Evolutionary conservation across 495 filamentous ascomycete genomes (phyloP), one percentile per base, ranked within the genome.

Genomic region (Parathielavia hyrcaniae): DNA sequence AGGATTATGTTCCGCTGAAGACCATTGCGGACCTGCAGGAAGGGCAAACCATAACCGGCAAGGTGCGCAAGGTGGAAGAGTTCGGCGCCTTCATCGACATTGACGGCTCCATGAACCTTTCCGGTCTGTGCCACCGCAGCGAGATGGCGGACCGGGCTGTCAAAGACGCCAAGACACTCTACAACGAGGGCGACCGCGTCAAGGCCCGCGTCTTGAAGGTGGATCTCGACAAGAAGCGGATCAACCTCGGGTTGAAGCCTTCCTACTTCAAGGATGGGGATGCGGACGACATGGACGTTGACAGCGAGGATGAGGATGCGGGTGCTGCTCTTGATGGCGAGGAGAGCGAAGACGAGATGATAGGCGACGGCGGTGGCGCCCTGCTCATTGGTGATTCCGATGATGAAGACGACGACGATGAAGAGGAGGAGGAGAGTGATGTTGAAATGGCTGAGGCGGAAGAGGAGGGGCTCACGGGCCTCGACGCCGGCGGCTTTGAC

Each of bases 71-170:
- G 71, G 89, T 96, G 3, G 89, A 95, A 67, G 88, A 95, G 19
- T 97, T 89, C 65, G 93, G 93, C 66, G 91, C 90, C 10, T 97
- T 97, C 72, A 87, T 98, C 64, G 83, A 91, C 50, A 74, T 98
- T 35, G 90, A 96, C 73, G 79, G 83, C 36, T 92, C 90, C 26
- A 70, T 77, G 39, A 93, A 95, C 63, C 82, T 97, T 57, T 95
- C 90, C 58, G 93, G 93, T 51, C 78, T 98, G 19, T 97, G 92
- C 69, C 93, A 98, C 67, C 82, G 83, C 59, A 91, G 83, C 59
- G 83, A 97, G 63, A 90, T 98, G 80, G 88, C 92, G 0, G 89
- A 95, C 55, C 82, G 85, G 58, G 74, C 75, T 10, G 83, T 95
- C 39, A 75, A 87, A 50, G 84, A 97, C 73, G 88, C 90, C 19